These are phyloP conservation scores for Solanum rostratum DNA, from an alignment of 257 asterid species.

Conservation along the genomic window DNA sequence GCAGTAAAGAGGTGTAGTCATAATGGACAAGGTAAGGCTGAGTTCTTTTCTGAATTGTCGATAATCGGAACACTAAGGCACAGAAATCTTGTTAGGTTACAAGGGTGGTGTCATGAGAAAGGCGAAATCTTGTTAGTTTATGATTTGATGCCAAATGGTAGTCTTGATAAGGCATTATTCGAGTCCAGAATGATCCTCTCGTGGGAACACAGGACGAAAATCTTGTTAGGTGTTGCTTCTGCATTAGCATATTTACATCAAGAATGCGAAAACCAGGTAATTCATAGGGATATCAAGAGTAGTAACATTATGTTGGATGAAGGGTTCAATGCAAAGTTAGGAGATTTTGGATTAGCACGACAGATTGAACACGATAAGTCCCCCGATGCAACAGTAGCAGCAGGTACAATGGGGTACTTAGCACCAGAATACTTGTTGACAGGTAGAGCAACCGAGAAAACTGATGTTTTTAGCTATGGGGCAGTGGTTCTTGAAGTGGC, in stretches of 20 bases:
- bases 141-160: constrained; percentile 10
- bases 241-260: constrained; percentile 12
- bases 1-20: constrained; percentile 6
- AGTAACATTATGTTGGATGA: constrained; percentile 6
- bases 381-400: not conserved
- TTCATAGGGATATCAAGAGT: constrained; percentile 1
- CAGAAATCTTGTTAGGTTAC: constrained; percentile 2
- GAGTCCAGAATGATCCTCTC: not conserved
- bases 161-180: constrained; percentile 3
- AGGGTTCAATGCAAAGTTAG: constrained; percentile 1
- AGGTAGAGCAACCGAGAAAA: not conserved
- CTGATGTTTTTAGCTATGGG: not conserved
- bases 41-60: constrained; percentile 3
- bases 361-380: constrained; percentile 2
- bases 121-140: constrained; percentile 8
- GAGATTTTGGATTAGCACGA: not conserved
- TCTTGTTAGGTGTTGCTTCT: constrained; percentile 8
- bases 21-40: constrained; percentile 3
- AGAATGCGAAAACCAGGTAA: constrained; percentile 6
- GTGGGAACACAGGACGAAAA: not conserved
- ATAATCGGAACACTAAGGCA: constrained; percentile 2
- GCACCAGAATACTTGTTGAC: constrained; percentile 2
- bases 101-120: constrained; percentile 13
- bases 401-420: constrained; percentile 2
- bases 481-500: constrained; percentile 4